Conservation (phyloP, 345 rosid genomes). For the Boechera retrofracta region DNA sequence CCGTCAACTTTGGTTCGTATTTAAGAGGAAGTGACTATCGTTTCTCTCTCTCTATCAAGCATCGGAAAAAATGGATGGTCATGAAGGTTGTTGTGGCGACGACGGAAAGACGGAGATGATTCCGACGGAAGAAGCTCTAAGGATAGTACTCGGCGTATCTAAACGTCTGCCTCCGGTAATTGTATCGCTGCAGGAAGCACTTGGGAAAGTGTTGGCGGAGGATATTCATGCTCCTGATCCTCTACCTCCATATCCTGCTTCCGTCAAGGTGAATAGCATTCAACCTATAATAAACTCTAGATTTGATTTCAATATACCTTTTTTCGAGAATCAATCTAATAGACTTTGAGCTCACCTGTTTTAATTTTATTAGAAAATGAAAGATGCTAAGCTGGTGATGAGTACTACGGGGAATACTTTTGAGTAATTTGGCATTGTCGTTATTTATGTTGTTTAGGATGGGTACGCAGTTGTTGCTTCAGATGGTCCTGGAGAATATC, state of each 20-base stretch:
- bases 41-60: background rate
- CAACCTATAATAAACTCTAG: background rate
- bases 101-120: slow-evolving; percentile 52
- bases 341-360: too few species aligned
- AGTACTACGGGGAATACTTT: background rate
- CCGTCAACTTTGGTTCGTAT: slow-evolving; percentile 21
- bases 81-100: slow-evolving; percentile 31
- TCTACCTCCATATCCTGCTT: slow-evolving; percentile 95
- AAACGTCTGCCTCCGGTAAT: slow-evolving; percentile 61
- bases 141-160: slow-evolving; percentile 61
- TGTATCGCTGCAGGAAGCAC: slow-evolving; percentile 66
- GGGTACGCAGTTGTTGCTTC: slow-evolving; percentile 95
- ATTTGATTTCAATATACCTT: too few species aligned
- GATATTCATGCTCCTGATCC: slow-evolving; percentile 88
- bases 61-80: slow-evolving; percentile 34
- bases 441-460: slow-evolving; percentile 55
- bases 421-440: background rate
- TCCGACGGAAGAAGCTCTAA: slow-evolving; percentile 67
- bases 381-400: slow-evolving; percentile 1
- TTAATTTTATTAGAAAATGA: background rate
- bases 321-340: background rate
- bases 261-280: slow-evolving; percentile 63
- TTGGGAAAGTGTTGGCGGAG: slow-evolving; percentile 84
- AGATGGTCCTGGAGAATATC: slow-evolving; percentile 94
- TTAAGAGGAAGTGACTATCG: background rate